phyloP scores from a whole-genome alignment of 2,329 filamentous ascomycete genomes.

The Aspergillus jensenii region DNA sequence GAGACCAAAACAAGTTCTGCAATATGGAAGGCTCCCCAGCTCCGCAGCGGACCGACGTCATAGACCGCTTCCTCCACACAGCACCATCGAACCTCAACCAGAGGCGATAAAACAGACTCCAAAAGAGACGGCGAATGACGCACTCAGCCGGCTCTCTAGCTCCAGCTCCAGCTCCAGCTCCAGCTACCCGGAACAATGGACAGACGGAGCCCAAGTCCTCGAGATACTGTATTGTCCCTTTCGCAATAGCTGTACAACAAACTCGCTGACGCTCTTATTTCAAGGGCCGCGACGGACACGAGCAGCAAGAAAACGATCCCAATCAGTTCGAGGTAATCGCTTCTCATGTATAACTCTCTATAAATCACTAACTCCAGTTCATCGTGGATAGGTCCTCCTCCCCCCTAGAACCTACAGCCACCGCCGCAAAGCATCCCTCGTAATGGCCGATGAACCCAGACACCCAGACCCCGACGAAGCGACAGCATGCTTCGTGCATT shows the following conservation, averaged over 20 bases:
- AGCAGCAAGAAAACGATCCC: slow-evolving; percentile 29
- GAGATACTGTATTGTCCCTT: slow-evolving; percentile 17
- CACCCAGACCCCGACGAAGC: slow-evolving; percentile 36
- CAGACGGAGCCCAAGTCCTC: background rate
- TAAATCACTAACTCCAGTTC: background rate
- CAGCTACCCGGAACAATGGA: background rate
- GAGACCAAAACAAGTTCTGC: no score
- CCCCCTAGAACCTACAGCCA: slow-evolving; percentile 49
- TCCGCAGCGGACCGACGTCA: background rate
- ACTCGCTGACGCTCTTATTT: slow-evolving; percentile 4
- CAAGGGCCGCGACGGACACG: slow-evolving; percentile 30
- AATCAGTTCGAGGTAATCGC: slow-evolving; percentile 37
- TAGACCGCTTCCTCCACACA: background rate
- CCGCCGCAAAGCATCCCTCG: slow-evolving; percentile 62
- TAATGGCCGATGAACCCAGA: slow-evolving; percentile 43
- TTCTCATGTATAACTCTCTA: background rate
- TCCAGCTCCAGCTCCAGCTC: no score
- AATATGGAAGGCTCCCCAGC: background rate
- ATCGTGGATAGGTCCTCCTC: slow-evolving; percentile 53
- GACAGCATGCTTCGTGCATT: slow-evolving; percentile 64
- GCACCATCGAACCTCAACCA: background rate
- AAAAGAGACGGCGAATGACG: background rate
- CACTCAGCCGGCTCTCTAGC: background rate
- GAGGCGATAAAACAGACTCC: background rate
- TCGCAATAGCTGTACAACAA: background rate